Conservation (phyloP, 768 basidiomycete genomes). For the Lactarius hengduanensis region DNA sequence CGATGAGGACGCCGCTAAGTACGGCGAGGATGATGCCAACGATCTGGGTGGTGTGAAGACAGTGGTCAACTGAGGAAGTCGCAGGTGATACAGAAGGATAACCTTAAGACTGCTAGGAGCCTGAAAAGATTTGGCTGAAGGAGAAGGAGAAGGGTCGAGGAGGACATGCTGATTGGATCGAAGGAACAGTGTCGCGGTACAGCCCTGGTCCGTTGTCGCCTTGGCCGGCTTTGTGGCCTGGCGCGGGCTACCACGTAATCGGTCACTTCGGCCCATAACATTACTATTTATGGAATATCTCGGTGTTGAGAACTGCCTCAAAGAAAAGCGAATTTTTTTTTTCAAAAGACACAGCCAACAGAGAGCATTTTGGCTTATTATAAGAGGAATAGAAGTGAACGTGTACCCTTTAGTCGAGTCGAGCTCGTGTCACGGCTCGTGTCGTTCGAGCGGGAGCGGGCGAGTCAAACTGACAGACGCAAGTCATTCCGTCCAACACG, state of each 20-base stretch:
- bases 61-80: not conserved
- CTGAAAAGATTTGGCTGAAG: constrained; percentile 23
- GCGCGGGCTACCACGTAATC: not conserved
- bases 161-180: constrained; percentile 9
- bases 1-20: constrained; percentile 83
- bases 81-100: not conserved
- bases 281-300: constrained; percentile 2
- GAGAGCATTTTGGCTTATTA: not conserved
- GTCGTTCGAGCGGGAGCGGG: not conserved
- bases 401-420: not conserved
- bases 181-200: not conserved
- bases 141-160: constrained; percentile 21
- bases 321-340: not conserved
- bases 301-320: not conserved
- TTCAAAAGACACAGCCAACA: too few species aligned
- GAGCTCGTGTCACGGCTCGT: not conserved
- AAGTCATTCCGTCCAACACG: constrained; percentile 2
- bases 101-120: constrained; percentile 27
- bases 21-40: constrained; percentile 79
- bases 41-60: constrained; percentile 41
- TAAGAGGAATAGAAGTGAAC: not conserved
- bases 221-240: not conserved
- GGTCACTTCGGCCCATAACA: not conserved
- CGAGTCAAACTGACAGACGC: constrained; percentile 3
- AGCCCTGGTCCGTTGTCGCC: not conserved